phyloP scores from a whole-genome alignment of 163 green algal species.

The Scenedesmus sp. region DNA sequence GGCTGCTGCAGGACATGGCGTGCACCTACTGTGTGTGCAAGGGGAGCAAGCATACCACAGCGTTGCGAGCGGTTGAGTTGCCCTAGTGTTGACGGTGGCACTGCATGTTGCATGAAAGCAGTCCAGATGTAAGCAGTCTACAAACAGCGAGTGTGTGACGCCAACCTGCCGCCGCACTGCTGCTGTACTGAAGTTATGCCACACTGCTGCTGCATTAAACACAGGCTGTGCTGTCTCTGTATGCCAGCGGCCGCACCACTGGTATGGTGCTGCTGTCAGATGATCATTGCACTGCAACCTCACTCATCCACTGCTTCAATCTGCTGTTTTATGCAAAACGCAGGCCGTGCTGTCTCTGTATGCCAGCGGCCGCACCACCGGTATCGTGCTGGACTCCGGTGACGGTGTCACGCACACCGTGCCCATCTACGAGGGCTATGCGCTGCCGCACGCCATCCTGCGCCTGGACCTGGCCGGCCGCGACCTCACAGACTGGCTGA shows the following conservation, averaged over 20 bases:
- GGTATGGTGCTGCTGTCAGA: constrained; percentile 98
- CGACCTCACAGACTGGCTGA: constrained; percentile 98
- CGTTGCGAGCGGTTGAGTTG: no score
- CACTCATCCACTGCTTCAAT: constrained; percentile 89
- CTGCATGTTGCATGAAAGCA: no score
- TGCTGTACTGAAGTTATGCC: no score
- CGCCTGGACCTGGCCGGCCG: constrained; percentile 96
- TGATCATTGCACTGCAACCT: constrained; percentile 97
- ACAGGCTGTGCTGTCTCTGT: constrained; percentile 98
- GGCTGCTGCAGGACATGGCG: no score
- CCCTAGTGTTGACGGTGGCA: no score
- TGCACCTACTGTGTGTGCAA: no score
- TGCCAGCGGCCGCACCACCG: constrained; percentile 95
- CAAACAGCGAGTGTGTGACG: no score
- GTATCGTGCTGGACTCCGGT: constrained; percentile 97
- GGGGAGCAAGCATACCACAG: no score
- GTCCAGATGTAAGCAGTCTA: no score
- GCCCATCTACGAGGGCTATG: constrained; percentile 98
- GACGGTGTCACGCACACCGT: constrained; percentile 98
- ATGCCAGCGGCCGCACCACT: constrained; percentile 96
- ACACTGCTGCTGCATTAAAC: background rate
- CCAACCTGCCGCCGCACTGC: no score
- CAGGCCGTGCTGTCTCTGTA: constrained; percentile 99
- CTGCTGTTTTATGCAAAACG: background rate
- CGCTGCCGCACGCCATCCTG: constrained; percentile 95